These are phyloP conservation scores for Candida pseudoglaebosa DNA, from an alignment of 805 yeast genomes.

Conservation along the genomic window DNA sequence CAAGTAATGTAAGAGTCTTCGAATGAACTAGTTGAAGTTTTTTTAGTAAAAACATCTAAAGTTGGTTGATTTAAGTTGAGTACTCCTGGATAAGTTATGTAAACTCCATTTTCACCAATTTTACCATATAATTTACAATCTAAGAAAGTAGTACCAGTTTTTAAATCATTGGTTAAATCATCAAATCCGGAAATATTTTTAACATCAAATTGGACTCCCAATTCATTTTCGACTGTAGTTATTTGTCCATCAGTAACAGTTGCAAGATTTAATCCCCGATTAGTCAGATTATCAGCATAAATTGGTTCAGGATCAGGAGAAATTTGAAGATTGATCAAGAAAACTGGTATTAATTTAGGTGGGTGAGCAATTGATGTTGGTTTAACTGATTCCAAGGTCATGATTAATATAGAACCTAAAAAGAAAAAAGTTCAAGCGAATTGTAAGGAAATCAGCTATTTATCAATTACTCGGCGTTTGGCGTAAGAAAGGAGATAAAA, in stretches of 20 bases:
- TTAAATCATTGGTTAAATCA: conserved; percentile 37
- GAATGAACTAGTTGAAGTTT: conserved; percentile 28
- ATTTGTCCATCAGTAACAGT: conserved; percentile 25
- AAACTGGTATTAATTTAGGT: conserved; percentile 30
- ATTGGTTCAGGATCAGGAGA: conserved; percentile 18
- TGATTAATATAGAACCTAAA: too few relatives aligned
- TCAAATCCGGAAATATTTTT: conserved; percentile 41
- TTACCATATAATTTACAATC: conserved; percentile 50
- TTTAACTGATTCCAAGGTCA: conserved; percentile 4
- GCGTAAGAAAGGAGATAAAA: too few relatives aligned
- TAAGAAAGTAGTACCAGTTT: conserved; percentile 25
- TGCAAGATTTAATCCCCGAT: conserved; percentile 19
- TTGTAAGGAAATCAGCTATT: too few relatives aligned
- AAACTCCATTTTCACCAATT: conserved; percentile 41
- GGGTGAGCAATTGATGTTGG: background rate
- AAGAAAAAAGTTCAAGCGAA: too few relatives aligned
- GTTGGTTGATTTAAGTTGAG: conserved; percentile 32
- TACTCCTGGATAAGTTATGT: conserved; percentile 47
- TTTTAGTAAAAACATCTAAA: conserved; percentile 30
- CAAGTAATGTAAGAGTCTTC: conserved; percentile 48
- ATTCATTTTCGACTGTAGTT: conserved; percentile 25
- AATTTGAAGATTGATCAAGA: conserved; percentile 24
- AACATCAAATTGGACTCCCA: conserved; percentile 30
- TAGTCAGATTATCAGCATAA: conserved; percentile 13
- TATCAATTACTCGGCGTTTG: too few relatives aligned